Base-by-base conservation (phyloP, 192 early-diverging fungal species). In the Linnemannia schmuckeri region DNA sequence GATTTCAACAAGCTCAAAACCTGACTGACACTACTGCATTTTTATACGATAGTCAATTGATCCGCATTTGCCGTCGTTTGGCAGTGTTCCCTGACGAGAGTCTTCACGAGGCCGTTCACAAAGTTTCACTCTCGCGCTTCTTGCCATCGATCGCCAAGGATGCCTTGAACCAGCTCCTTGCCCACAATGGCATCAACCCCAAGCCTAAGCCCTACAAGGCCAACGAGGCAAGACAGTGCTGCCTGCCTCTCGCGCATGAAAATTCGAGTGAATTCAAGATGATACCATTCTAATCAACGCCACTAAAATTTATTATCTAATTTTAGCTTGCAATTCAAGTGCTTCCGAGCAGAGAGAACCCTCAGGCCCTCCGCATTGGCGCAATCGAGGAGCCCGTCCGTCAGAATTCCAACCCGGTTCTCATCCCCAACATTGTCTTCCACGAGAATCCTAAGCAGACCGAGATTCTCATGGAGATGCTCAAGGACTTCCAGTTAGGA, bases 381-480 rank as follows among this genome's bases (percentile, higher is more conserved):
- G 57, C 88, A 17, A 89, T 94, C 22, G 72, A 80, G 52, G 88
- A 91, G 52, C 80, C 87, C 0, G 88, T 95, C 35, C 78, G 87
- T 24, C 87, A 90, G 42, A 88, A 91, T 33, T 89, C 90, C 0
- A 91, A 95, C 55, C 93, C 94, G 27, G 89, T 95, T 70, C 82
- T 95, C n/a, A 91, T 94, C 68, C 93, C 93, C 63, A 85, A 92
- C 63, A 87, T 94, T 55, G 83, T 94, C 27, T 97, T 96, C 86
- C 93, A 92, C 76, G 95, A 96, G 75, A 97, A 97, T 82, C 93
- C 92, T 35, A 90, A 90, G 47, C 96, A 97, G 70, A 94, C 92
- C 12, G 88, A 91, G 41, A 91, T 96, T 74, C 81, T 97, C 72
- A 89, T 90, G 73, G 95, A 97, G 71, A 95, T 97, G 92, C 90